A percentile compares a stretch with the other conserved stretches of the same genome.
phyloP scores from a whole-genome alignment of 352 stramenopile species.

The Phytophthora macrochlamydospora region DNA sequence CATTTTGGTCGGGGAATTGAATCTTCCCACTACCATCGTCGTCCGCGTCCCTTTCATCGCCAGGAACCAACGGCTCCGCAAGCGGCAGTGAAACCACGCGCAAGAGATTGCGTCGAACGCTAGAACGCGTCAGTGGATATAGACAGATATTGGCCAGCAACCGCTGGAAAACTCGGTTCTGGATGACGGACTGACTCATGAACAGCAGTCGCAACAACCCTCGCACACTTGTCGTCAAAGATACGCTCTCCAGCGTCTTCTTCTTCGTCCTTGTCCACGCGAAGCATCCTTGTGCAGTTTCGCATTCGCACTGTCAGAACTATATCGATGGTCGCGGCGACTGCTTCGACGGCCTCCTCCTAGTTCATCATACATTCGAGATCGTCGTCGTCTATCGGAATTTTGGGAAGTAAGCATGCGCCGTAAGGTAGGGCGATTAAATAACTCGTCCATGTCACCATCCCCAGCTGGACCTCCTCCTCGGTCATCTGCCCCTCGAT shows the following conservation, averaged over 20 bases:
- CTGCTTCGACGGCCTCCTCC: conserved; percentile 48
- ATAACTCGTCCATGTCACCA: conserved; percentile 68
- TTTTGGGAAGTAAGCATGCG: conserved; percentile 84
- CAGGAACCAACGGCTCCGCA: conserved; percentile 41
- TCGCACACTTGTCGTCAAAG: conserved; percentile 68
- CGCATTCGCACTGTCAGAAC: conserved; percentile 11
- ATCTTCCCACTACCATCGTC: conserved; percentile 39
- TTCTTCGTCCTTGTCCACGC: conserved; percentile 77
- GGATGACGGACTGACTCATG: conserved; percentile 79
- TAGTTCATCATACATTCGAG: conserved; percentile 50
- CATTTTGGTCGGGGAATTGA: conserved; percentile 61
- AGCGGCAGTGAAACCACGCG: conserved; percentile 63
- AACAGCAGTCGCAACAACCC: conserved; percentile 78
- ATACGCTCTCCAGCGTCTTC: conserved; percentile 65
- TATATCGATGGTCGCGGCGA: conserved; percentile 37
- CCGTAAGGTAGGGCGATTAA: conserved; percentile 74
- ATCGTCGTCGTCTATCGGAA: conserved; percentile 56
- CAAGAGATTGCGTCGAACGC: conserved; percentile 68
- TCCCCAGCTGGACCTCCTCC: conserved; percentile 29
- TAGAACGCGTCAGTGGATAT: conserved; percentile 73
- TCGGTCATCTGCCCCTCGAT: conserved; percentile 31
- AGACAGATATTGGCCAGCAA: conserved; percentile 80
- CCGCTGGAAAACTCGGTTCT: conserved; percentile 84
- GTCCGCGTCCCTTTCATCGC: conserved; percentile 41
- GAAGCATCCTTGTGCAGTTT: conserved; percentile 53